These are phyloP conservation scores for Calonectria pteridis DNA, from an alignment of 2,329 filamentous ascomycete genomes.

Conservation along the genomic window DNA sequence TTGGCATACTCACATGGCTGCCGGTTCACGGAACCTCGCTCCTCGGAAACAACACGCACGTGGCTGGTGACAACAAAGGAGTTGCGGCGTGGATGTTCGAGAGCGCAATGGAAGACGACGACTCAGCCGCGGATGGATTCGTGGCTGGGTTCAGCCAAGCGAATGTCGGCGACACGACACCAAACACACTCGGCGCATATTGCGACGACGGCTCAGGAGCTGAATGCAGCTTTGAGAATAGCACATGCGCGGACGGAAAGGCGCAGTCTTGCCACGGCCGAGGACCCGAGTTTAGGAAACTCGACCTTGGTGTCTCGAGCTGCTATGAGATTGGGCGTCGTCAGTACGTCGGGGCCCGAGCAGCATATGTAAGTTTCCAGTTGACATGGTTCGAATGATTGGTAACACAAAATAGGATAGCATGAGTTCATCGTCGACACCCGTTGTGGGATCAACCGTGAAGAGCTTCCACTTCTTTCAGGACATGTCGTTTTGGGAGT, in stretches of 20 bases:
- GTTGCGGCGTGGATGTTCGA: conserved; percentile 91
- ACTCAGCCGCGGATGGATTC: conserved; percentile 73
- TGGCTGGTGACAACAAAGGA: conserved; percentile 97
- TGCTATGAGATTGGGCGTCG: conserved; percentile 82
- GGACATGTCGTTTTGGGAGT: conserved; percentile 82
- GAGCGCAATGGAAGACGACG: conserved; percentile 68
- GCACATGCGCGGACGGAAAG: conserved; percentile 81
- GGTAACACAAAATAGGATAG: conserved; percentile 55
- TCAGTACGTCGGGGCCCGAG: conserved; percentile 73
- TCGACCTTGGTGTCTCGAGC: conserved; percentile 79
- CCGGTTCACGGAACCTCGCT: conserved; percentile 93
- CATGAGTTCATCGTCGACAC: conserved; percentile 58
- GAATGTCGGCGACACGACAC: conserved; percentile 90
- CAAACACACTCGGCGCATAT: conserved; percentile 88
- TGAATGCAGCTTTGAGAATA: conserved; percentile 82
- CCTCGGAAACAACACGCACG: conserved; percentile 89
- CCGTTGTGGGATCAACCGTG: conserved; percentile 74
- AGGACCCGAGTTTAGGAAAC: conserved; percentile 75
- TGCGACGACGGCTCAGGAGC: conserved; percentile 86
- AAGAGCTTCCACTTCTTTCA: conserved; percentile 89
- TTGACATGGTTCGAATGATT: background rate
- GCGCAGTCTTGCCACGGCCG: conserved; percentile 80
- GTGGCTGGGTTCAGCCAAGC: conserved; percentile 94
- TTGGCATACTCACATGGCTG: conserved; percentile 91
- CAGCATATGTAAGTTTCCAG: conserved; percentile 51